Evolutionary conservation across 2,329 filamentous ascomycete genomes (phyloP), one percentile per base, ranked within the genome.

Genomic region (Colletotrichum musae): DNA sequence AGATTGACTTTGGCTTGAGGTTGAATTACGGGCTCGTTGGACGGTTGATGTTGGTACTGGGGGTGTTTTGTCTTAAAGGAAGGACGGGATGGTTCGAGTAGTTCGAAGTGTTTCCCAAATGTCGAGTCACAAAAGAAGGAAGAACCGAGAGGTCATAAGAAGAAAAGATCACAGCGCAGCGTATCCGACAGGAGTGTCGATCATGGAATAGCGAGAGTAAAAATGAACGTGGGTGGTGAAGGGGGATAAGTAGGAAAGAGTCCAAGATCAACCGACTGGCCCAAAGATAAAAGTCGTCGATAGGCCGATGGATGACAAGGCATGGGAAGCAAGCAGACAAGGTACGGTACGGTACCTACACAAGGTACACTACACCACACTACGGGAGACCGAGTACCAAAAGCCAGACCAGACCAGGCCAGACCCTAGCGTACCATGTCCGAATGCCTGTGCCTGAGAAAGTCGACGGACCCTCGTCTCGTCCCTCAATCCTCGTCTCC

Each of bases 181-280:
- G 78, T 79, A 80, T 81, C 80, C 78, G 77, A 83, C 81, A 74
- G 78, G 82, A 80, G 76, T 85, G 83, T 81, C 82, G 82, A 85
- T 86, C 83, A 81, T 83, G 74, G 75, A 73, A 80, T 81, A 78
- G 78, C 77, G 75, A 80, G 76, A 74, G 75, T 66, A 73, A 74
- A 36, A 73, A 73, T 72, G 77, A 80, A 77, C 74, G 77, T 80
- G 76, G 73, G 78, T 79, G 75, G 76, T 77, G 82, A 82, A 77
- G 82, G 84, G 84, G 83, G 78, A 87, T 86, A 87, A 85, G 85
- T 86, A 85, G 77, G 75, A 77, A 75, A 80, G 75, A 56, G 75
- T 76, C 79, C 77, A 75, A 78, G 80, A 80, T 82, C 79, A 82
- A 81, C 78, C 75, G 64, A 60, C 59, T 51, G 56, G 70, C 69